phyloP scores from a whole-genome alignment of 140 eudicot species.

The Senecio squalidus region DNA sequence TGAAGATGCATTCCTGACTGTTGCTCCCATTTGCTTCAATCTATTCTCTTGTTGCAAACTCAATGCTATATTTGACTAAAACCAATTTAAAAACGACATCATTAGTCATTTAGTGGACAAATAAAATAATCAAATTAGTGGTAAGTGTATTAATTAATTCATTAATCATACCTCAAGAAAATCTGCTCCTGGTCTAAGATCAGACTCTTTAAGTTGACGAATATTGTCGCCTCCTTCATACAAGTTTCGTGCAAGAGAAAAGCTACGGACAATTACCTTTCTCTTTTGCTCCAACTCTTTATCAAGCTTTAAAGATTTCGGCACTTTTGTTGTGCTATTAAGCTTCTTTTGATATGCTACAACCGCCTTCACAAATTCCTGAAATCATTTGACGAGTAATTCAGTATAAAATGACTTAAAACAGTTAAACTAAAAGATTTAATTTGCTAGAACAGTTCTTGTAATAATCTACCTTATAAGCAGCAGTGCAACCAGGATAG shows the following conservation, averaged over 20 bases:
- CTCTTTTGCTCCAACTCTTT: slow-evolving; percentile 66
- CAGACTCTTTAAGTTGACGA: slow-evolving; percentile 43
- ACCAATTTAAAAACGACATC: background rate
- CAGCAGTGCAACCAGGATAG: slow-evolving; percentile 93
- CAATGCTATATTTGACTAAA: slow-evolving; percentile 80
- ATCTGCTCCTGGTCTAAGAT: slow-evolving; percentile 75
- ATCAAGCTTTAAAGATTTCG: slow-evolving; percentile 49
- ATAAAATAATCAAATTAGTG: background rate
- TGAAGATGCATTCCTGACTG: slow-evolving; percentile 26
- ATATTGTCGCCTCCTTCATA: slow-evolving; percentile 41
- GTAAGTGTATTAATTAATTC: too few relatives aligned
- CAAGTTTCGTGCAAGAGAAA: slow-evolving; percentile 66
- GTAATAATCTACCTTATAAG: slow-evolving; percentile 55
- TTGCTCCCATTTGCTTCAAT: slow-evolving; percentile 89
- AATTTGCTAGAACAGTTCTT: background rate
- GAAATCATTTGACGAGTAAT: slow-evolving; percentile 14
- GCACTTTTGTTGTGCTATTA: slow-evolving; percentile 39
- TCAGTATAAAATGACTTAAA: background rate
- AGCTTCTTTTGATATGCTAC: slow-evolving; percentile 72
- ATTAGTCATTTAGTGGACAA: background rate
- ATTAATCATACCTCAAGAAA: slow-evolving; percentile 65
- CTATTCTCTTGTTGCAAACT: slow-evolving; percentile 76
- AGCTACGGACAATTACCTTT: slow-evolving; percentile 52
- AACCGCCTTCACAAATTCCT: slow-evolving; percentile 93
- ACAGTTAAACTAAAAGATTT: too few relatives aligned